Conservation (phyloP, 2,329 filamentous ascomycete species). For the Karstenula rhodostoma region DNA sequence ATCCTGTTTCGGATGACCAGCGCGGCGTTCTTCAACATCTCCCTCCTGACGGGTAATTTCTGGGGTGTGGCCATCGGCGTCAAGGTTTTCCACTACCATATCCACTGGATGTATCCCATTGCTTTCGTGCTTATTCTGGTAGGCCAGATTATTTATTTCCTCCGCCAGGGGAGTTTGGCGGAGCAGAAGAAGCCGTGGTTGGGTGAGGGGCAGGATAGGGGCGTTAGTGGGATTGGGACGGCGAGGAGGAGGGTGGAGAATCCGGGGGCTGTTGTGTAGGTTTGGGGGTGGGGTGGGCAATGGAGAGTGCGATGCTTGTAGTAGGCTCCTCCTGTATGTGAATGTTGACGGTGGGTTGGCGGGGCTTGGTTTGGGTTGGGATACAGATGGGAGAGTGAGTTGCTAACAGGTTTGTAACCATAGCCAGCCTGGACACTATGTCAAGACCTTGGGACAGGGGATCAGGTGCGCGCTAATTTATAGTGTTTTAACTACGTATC, state of each 20-base stretch:
- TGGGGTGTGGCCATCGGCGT: conserved; percentile 96
- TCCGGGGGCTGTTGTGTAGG: conserved; percentile 39
- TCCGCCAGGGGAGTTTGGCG: conserved; percentile 80
- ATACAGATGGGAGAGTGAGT: too few species aligned
- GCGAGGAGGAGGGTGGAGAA: conserved; percentile 41
- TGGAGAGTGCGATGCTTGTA: too few species aligned
- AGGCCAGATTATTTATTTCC: conserved; percentile 86
- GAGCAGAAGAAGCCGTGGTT: conserved; percentile 97
- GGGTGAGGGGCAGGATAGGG: conserved; percentile 79
- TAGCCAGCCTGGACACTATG: too few species aligned
- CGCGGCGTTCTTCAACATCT: conserved; percentile 97
- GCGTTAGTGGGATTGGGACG: conserved; percentile 39
- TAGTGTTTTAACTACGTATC: too few species aligned
- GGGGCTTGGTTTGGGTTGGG: too few species aligned
- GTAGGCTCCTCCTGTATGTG: too few species aligned
- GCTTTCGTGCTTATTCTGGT: conserved; percentile 92
- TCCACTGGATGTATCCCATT: conserved; percentile 94
- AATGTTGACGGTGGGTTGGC: too few species aligned
- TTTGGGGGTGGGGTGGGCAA: neutral
- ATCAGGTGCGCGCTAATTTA: too few species aligned
- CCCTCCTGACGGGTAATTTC: conserved; percentile 91
- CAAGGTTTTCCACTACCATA: conserved; percentile 77
- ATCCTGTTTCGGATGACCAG: conserved; percentile 87
- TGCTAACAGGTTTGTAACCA: too few species aligned
- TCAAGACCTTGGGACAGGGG: too few species aligned